Evolutionary conservation across 1,284 basidiomycete species (phyloP).

Genomic region (Phaffia rhodozyma): DNA sequence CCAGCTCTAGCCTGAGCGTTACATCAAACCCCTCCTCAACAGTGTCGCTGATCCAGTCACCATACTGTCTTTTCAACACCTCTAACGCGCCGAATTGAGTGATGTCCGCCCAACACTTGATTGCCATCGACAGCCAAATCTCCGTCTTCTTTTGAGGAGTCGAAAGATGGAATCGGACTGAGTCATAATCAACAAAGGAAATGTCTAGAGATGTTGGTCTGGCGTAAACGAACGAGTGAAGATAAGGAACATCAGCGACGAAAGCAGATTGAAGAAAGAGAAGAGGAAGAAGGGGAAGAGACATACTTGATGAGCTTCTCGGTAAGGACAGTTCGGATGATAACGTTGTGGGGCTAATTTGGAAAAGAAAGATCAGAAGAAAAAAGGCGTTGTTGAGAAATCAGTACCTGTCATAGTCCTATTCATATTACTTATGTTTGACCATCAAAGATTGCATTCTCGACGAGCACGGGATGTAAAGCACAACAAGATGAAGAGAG

Average conservation of each 20-base stretch:
- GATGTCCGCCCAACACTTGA: slow-evolving; percentile 93
- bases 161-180: slow-evolving; percentile 85
- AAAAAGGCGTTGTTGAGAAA: neutral
- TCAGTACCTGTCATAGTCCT: neutral
- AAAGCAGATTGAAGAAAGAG: neutral
- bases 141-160: slow-evolving; percentile 72
- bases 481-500: neutral
- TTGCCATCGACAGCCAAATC: slow-evolving; percentile 81
- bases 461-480: neutral
- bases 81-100: slow-evolving; percentile 74
- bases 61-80: slow-evolving; percentile 74
- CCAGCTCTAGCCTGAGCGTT: slow-evolving; percentile 74
- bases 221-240: slow-evolving; percentile 18
- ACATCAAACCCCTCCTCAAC: slow-evolving; percentile 65
- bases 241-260: neutral
- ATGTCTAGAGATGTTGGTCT: slow-evolving; percentile 86
- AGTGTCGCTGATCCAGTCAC: slow-evolving; percentile 46
- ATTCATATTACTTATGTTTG: too few relatives aligned
- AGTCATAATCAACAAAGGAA: slow-evolving; percentile 94
- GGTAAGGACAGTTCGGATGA: slow-evolving; percentile 81
- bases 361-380: neutral
- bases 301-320: slow-evolving; percentile 79
- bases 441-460: too few relatives aligned
- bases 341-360: slow-evolving; percentile 68
- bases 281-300: neutral